Evolutionary conservation across 495 filamentous ascomycete genomes (phyloP).

Genomic region (Podospora pseudoanserina): DNA sequence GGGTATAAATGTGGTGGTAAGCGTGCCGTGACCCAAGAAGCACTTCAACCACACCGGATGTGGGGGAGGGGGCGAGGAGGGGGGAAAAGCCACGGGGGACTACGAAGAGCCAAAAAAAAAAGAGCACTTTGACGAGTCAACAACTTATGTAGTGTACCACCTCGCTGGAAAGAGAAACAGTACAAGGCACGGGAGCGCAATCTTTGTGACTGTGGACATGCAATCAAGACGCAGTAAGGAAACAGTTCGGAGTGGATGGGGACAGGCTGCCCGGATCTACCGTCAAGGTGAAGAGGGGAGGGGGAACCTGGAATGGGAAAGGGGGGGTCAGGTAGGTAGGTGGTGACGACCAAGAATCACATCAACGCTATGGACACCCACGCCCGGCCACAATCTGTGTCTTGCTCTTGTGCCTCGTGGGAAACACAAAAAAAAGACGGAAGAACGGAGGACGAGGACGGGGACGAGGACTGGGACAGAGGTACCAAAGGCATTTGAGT

Average conservation of each 20-base stretch:
- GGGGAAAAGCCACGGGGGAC: background rate
- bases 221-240: background rate
- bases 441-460: background rate
- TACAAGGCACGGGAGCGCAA: background rate
- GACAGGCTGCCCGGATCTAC: background rate
- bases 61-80: background rate
- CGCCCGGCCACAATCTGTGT: background rate
- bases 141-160: background rate
- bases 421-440: background rate
- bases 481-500: constrained; percentile 17
- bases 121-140: constrained; percentile 5
- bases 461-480: too few relatives aligned
- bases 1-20: background rate
- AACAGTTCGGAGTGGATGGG: background rate
- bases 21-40: background rate
- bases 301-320: too few relatives aligned
- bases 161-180: background rate
- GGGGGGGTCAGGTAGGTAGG: background rate
- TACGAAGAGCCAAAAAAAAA: background rate
- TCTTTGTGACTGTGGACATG: background rate
- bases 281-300: background rate
- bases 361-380: background rate
- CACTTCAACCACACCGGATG: background rate
- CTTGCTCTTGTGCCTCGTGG: background rate
- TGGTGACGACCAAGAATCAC: background rate